Evolutionary conservation across 441 rosid genomes (phyloP).

Genomic region (Melastoma candidum): DNA sequence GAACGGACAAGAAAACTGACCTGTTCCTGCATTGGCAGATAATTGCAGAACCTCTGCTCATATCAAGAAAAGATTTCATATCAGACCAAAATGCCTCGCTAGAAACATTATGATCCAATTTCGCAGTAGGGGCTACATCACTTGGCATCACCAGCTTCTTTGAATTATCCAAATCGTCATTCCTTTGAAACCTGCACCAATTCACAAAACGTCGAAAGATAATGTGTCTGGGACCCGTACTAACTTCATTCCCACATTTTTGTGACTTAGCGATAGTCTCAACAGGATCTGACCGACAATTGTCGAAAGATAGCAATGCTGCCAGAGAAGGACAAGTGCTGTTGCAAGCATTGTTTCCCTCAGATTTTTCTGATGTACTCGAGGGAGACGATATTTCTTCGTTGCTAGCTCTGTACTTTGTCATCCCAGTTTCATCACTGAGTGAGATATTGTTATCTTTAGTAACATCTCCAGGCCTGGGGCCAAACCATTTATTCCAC

Average conservation of each 20-base stretch:
- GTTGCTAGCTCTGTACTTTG: slow-evolving; percentile 13
- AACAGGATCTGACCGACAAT: slow-evolving; percentile 17
- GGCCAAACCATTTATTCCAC: slow-evolving; percentile 34
- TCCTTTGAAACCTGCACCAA: slow-evolving; percentile 30
- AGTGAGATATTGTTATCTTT: slow-evolving; percentile 11
- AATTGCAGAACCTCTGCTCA: slow-evolving; percentile 35
- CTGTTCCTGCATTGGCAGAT: slow-evolving; percentile 57
- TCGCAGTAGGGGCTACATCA: slow-evolving; percentile 7
- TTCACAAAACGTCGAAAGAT: slow-evolving; percentile 23
- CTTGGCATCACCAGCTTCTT: slow-evolving; percentile 16
- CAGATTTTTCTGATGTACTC: slow-evolving; percentile 10
- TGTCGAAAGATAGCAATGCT: slow-evolving; percentile 14
- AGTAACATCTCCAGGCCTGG: background rate
- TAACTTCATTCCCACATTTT: slow-evolving; percentile 15
- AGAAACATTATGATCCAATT: slow-evolving; percentile 24
- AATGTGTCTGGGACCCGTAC: slow-evolving; percentile 18
- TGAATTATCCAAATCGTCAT: slow-evolving; percentile 24
- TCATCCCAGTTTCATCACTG: slow-evolving; percentile 15
- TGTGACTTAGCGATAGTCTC: slow-evolving; percentile 13
- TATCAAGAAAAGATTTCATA: slow-evolving; percentile 42
- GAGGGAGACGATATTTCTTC: slow-evolving; percentile 10
- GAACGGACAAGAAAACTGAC: slow-evolving; percentile 21
- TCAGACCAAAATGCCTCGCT: slow-evolving; percentile 49
- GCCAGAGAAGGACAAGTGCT: slow-evolving; percentile 9
- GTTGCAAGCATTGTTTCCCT: slow-evolving; percentile 13